Conservation (phyloP, 2,329 filamentous ascomycete species). For the Samsoniella hepiali region DNA sequence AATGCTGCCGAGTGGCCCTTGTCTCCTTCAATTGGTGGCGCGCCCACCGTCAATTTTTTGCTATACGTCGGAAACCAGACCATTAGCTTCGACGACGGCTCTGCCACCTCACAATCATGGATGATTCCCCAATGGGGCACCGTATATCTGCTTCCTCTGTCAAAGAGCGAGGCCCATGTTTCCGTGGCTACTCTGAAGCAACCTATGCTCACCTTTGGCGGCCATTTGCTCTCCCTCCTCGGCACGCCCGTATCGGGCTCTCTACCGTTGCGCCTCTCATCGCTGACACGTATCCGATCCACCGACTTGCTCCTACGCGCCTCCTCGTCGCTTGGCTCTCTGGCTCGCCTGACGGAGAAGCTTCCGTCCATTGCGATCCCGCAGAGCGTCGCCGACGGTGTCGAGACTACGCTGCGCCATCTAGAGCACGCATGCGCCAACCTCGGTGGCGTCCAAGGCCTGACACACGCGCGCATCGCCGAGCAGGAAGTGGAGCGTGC, state of each 20-base stretch:
- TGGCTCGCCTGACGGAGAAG: slow-evolving; percentile 79
- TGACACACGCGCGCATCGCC: slow-evolving; percentile 78
- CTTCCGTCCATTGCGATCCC: slow-evolving; percentile 91
- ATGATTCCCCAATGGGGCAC: slow-evolving; percentile 93
- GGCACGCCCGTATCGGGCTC: slow-evolving; percentile 82
- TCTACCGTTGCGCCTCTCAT: slow-evolving; percentile 78
- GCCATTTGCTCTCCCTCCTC: slow-evolving; percentile 82
- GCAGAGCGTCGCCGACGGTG: slow-evolving; percentile 77
- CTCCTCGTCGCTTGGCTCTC: slow-evolving; percentile 88
- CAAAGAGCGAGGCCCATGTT: slow-evolving; percentile 48
- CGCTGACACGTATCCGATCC: slow-evolving; percentile 79
- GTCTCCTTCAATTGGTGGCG: slow-evolving; percentile 86
- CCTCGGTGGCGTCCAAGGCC: slow-evolving; percentile 62
- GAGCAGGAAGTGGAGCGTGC: slow-evolving; percentile 87
- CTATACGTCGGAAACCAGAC: slow-evolving; percentile 81
- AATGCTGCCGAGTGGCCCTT: slow-evolving; percentile 98
- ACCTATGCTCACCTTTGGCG: slow-evolving; percentile 84
- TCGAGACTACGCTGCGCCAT: slow-evolving; percentile 74
- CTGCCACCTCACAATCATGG: slow-evolving; percentile 65
- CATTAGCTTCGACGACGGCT: slow-evolving; percentile 50
- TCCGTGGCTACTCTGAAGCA: slow-evolving; percentile 66
- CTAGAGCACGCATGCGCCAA: slow-evolving; percentile 73
- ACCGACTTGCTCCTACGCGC: slow-evolving; percentile 83
- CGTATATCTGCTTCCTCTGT: slow-evolving; percentile 56
- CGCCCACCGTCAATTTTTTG: slow-evolving; percentile 94